Base-by-base conservation (phyloP, 169 alveolate species). In the Haemoproteus tartakovskyi region DNA sequence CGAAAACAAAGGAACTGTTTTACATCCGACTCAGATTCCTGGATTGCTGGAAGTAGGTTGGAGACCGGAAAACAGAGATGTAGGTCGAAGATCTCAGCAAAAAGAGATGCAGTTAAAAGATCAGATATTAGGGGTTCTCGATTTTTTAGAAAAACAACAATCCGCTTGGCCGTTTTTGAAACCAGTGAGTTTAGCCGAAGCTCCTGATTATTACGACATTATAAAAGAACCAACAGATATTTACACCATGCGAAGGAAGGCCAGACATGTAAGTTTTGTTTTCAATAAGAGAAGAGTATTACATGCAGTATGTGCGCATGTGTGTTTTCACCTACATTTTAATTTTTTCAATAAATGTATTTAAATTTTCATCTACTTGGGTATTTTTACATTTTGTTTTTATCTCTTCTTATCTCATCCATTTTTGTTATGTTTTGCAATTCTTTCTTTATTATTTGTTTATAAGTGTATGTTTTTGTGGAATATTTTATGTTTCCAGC, bases 131-230 rank as follows among this genome's bases (percentile, higher is more conserved):
- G 90, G 81, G 24, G 81, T 93, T 24, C 70, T 93, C 9, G 88
- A 87, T 30, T 60, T 81, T 29, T 85, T 93, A 19, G 91, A 89
- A 47, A 87, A 92, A 26, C 97, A 93, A 26, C 94, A 88, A 40
- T 87, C 92, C 12, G 89, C 97, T 1, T 94, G 98, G 98, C 98
- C 98, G 1, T 97, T 97, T 86, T 78, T 93, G 51, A 94, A 95
- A 60, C 99, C 99, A 1, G 99, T 97, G 5, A 91, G 95, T 36
- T 89, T 86, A 26, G 92, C 95, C 3, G 97, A 95, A 60, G 99
- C 98, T 0, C 98, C 98, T 0, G 99, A 97, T 85, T 97, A 97
- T 87, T 96, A 96, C 85, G 97, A 96, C 45, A 94, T 95, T 21
- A 96, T 97, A 22, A 94, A 90, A 37, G 95, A 95, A 38, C 99